Base-by-base conservation (phyloP, 495 filamentous ascomycete species). In the Neurospora discreta region DNA sequence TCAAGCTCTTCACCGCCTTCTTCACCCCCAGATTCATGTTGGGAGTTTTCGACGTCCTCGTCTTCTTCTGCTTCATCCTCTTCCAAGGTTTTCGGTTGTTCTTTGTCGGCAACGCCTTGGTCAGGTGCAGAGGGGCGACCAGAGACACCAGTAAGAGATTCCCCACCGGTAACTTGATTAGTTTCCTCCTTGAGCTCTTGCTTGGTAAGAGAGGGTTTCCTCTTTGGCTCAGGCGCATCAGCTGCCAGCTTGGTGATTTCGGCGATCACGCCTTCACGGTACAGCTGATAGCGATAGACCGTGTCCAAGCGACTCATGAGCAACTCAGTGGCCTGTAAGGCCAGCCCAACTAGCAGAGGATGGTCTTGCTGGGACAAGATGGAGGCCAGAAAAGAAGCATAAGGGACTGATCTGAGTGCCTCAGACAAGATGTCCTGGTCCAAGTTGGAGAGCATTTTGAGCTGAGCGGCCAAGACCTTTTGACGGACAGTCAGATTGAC, bases 361-460 rank as follows among this genome's bases (percentile, higher is more conserved):
- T 98, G 93, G 75, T 99, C 96, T 78, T 96, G 92, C 77, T 98
- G 96, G 3, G 95, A 97, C 18, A 99, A 87, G 77, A 99, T 98
- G 0, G 96, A 91, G 6, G 95, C 95, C 36, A 99, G 81, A 80
- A 96, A 97, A 2, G 96, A 99, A n/a, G 96, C 93, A 80, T 98
- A 99, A 5, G 95, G 92, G 6, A 98, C 93, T 13, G 92, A 85
- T n/a, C 92, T 92, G 20, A 99, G 82, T 44, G 95, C 90, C 69
- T 97, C 95, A 71, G 92, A 88, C 16, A 99, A 86, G 60, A 99
- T 92, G 42, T 86, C 85, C 13, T 87, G 85, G 76, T 98, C 94
- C 23, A 98, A 77, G 74, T 97, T 97, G n/a, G 94, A 97, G 15
- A 99, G 87, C 94, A 99, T 98, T 83, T 98, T 98, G 39, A 98